These are phyloP conservation scores for Cladosporium sp. DNA, from an alignment of 2,329 filamentous ascomycete genomes.

Conservation along the genomic window DNA sequence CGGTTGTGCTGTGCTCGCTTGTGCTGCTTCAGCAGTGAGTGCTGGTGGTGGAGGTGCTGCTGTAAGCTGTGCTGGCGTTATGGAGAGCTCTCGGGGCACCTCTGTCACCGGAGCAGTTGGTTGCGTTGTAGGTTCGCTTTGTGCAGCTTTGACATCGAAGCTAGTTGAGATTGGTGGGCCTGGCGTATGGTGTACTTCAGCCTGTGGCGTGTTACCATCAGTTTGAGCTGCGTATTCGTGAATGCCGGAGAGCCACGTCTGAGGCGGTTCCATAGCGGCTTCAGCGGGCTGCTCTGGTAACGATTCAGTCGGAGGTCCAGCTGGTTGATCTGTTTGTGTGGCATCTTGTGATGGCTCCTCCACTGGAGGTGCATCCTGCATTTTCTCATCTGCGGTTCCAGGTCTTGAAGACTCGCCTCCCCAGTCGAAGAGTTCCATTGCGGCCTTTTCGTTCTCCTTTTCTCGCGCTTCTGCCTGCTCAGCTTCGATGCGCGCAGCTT, in stretches of 20 bases:
- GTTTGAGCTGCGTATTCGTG: slow-evolving; percentile 32
- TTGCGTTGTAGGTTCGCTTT: slow-evolving; percentile 11
- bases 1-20: slow-evolving; percentile 9
- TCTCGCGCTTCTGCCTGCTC: slow-evolving; percentile 7
- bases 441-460: slow-evolving; percentile 6
- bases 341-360: neutral
- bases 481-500: slow-evolving; percentile 12
- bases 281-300: neutral
- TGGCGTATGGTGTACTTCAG: slow-evolving; percentile 13
- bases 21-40: neutral
- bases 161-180: slow-evolving; percentile 15
- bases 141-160: neutral
- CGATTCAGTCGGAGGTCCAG: neutral
- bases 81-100: neutral
- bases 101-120: neutral
- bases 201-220: neutral
- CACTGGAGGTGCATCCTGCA: neutral
- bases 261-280: slow-evolving; percentile 4
- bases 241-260: slow-evolving; percentile 42
- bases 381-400: slow-evolving; percentile 1
- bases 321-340: neutral
- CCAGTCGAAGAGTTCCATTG: slow-evolving; percentile 5
- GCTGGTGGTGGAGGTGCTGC: neutral
- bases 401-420: slow-evolving; percentile 8
- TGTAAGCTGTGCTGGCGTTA: slow-evolving; percentile 6